Conservation (phyloP, 805 yeast species). For the Saccharomycopsis vini region DNA sequence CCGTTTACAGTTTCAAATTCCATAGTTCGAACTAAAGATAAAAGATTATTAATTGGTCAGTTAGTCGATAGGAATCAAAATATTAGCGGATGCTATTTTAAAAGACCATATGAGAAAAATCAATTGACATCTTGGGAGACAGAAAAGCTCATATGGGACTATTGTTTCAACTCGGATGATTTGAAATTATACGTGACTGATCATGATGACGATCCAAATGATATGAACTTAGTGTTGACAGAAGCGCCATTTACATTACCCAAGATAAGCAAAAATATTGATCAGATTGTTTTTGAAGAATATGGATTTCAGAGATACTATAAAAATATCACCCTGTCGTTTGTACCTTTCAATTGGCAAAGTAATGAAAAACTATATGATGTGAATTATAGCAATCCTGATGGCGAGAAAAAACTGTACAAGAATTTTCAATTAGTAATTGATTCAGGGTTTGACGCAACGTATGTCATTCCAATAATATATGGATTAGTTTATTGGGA, state of each 20-base stretch:
- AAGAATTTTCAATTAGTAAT: constrained; percentile 69
- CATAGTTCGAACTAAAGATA: constrained; percentile 67
- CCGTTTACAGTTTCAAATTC: constrained; percentile 60
- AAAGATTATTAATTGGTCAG: constrained; percentile 63
- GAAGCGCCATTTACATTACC: constrained; percentile 82
- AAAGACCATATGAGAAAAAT: constrained; percentile 83
- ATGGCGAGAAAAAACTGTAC: constrained; percentile 4
- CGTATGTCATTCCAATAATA: constrained; percentile 80
- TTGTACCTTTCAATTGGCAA: constrained; percentile 51
- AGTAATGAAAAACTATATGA: constrained; percentile 24
- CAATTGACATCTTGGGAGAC: constrained; percentile 87
- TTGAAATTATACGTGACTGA: constrained; percentile 29
- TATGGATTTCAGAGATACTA: constrained; percentile 69
- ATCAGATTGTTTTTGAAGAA: constrained; percentile 90
- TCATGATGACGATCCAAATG: constrained; percentile 36
- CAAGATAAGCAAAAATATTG: constrained; percentile 71
- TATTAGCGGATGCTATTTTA: constrained; percentile 60
- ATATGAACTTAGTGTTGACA: constrained; percentile 56
- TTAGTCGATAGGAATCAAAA: constrained; percentile 56
- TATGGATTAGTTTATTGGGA: constrained; percentile 69
- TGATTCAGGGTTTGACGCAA: constrained; percentile 82
- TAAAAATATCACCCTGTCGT: constrained; percentile 52
- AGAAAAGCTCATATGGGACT: constrained; percentile 87
- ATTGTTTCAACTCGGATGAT: constrained; percentile 44
- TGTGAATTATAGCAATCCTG: constrained; percentile 18